phyloP scores from a whole-genome alignment of 2,329 filamentous ascomycete species.

The Aspergillus sp. region DNA sequence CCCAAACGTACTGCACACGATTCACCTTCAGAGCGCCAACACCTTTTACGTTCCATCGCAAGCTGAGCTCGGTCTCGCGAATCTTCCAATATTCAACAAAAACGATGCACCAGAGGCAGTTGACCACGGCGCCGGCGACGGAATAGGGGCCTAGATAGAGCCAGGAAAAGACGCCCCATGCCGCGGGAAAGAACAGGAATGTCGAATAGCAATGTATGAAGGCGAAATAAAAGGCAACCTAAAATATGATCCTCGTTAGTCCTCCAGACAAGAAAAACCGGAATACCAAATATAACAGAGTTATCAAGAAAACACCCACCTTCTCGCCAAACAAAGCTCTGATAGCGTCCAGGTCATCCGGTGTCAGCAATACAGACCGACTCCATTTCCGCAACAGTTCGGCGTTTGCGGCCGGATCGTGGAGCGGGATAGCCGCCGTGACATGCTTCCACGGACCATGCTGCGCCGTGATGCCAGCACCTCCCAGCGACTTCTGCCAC shows the following conservation, averaged over 20 bases:
- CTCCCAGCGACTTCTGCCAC: constrained; percentile 69
- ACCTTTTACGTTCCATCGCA: constrained; percentile 84
- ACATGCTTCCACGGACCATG: constrained; percentile 71
- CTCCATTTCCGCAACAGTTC: constrained; percentile 74
- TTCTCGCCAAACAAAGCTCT: constrained; percentile 76
- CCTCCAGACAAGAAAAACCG: no score
- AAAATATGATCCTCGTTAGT: not conserved
- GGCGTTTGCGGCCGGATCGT: constrained; percentile 74
- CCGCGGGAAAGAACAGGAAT: constrained; percentile 79
- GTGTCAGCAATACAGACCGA: constrained; percentile 60
- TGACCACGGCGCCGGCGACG: constrained; percentile 72
- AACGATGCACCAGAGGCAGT: constrained; percentile 80
- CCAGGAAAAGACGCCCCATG: constrained; percentile 75
- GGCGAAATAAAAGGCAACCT: constrained; percentile 92
- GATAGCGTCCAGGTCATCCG: constrained; percentile 71
- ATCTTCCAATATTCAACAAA: constrained; percentile 98
- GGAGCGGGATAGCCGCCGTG: constrained; percentile 63
- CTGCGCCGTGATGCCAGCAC: constrained; percentile 70
- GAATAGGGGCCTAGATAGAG: constrained; percentile 83
- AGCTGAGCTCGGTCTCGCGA: constrained; percentile 79
- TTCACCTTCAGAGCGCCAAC: constrained; percentile 79
- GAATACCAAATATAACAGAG: not conserved
- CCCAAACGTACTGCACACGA: constrained; percentile 74
- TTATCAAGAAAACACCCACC: constrained; percentile 25
- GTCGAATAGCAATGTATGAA: constrained; percentile 89